These are phyloP conservation scores for Puya raimondii DNA, from an alignment of 176 grass and related monocot species.

Conservation along the genomic window DNA sequence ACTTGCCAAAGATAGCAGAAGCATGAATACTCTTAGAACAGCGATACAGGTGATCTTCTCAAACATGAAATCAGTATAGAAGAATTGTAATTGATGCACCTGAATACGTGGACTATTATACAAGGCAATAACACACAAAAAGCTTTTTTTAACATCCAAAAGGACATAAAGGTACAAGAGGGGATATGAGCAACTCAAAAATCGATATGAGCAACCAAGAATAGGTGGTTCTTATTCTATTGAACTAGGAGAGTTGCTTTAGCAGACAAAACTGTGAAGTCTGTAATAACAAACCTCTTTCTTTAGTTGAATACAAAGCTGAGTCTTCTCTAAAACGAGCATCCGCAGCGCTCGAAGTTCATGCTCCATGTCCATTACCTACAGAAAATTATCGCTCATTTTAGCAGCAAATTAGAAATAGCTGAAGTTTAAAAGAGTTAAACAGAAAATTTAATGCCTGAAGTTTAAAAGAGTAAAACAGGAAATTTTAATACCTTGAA, in stretches of 20 bases:
- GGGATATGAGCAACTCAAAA: background rate
- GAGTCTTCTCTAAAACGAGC: constrained; percentile 68
- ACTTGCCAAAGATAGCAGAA: background rate
- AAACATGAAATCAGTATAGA: background rate
- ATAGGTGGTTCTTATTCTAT: background rate
- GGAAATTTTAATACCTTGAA: constrained; percentile 1
- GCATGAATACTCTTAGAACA: background rate
- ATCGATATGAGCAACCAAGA: background rate
- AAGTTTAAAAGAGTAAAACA: background rate
- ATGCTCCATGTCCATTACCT: constrained; percentile 96
- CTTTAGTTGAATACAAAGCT: constrained; percentile 80
- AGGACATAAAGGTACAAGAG: background rate
- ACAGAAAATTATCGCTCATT: constrained; percentile 2
- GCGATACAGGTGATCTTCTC: background rate
- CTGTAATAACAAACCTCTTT: constrained; percentile 43
- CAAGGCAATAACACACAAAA: background rate
- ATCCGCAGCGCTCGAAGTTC: constrained; percentile 65
- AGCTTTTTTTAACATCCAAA: background rate
- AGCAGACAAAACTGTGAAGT: background rate
- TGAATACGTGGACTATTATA: background rate
- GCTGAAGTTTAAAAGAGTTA: background rate
- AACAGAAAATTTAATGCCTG: background rate
- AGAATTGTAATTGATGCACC: background rate
- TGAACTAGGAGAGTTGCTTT: background rate
- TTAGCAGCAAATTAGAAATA: constrained; percentile 2